Evolutionary conservation across 371 early-diverging fungal species (phyloP), one percentile per base, ranked within the genome.

Genomic region (Actinomucor elegans): DNA sequence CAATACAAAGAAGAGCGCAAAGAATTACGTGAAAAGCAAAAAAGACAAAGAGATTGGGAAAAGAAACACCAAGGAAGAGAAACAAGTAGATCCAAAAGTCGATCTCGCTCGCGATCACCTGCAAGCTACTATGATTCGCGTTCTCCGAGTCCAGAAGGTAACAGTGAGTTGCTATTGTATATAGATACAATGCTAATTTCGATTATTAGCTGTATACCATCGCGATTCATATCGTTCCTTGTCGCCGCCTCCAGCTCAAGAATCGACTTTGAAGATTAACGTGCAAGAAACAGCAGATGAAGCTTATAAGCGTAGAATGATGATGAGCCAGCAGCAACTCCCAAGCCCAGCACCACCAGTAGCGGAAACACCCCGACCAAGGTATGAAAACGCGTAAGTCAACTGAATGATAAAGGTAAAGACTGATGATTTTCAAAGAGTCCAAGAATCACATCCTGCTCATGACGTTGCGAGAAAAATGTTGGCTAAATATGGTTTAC

Each of bases 271-370:
- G 11, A 56, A 33, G 23, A 59, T 75, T 9, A 64, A 75, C 50
- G 55, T 64, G 5, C 79, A 81, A 38, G 76, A 75, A 21, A 71
- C 86, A 1, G 89, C 87, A 24, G 89, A 89, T 21, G 91, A 90
- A 55, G 91, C 86, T 6, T 88, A 86, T 61, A 64, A 79, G 47
- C 71, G 87, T 26, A 73, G 91, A 43, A 69, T 83, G 8, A 64
- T 57, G 46, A 55, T 89, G 55, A 80, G 76, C 38, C 64, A 61
- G 38, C 59, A 70, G 26, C 62, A 58, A 21, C n/a, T n/a, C n/a
- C 48, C 56, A 54, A 26, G 5, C 29, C 48, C 48, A 53, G 37
- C 48, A 43, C 26, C 31, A 41, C n/a, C n/a, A n/a, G n/a, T n/a
- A n/a, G n/a, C 18, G 12, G 24, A 23, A 14, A 4, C 32, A 20